Evolutionary conservation across 306 rosid genomes (phyloP).

Genomic region (Cicer chorassanicum): DNA sequence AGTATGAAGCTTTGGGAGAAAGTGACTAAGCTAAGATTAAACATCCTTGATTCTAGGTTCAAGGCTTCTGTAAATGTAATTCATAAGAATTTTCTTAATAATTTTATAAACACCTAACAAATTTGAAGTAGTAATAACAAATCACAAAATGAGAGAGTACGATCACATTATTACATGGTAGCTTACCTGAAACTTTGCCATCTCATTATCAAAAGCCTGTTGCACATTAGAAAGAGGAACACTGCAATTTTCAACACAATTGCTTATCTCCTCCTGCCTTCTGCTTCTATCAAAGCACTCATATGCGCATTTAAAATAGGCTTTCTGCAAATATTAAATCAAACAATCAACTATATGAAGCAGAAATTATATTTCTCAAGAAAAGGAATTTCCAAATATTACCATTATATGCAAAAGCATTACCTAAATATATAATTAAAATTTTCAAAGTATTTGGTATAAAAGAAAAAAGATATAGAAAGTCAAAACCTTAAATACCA

Average conservation of each 20-base stretch:
- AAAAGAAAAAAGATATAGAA: not conserved
- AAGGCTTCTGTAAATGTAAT: not conserved
- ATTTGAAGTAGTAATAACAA: not conserved
- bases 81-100: too few species aligned
- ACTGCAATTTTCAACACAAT: constrained; percentile 79
- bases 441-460: not conserved
- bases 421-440: not conserved
- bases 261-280: constrained; percentile 74
- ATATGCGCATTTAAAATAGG: constrained; percentile 87
- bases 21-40: too few species aligned
- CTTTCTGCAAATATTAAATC: constrained; percentile 66
- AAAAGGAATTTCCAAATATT: not conserved
- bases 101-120: not conserved
- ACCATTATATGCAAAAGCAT: constrained; percentile 25
- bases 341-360: constrained; percentile 33
- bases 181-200: constrained; percentile 89
- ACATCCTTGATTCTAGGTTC: not conserved
- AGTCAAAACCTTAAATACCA: constrained; percentile 15
- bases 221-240: constrained; percentile 78
- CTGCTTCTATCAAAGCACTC: constrained; percentile 89
- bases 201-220: constrained; percentile 82
- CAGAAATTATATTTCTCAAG: constrained; percentile 13
- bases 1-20: too few species aligned
- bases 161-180: constrained; percentile 13
- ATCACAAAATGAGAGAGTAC: not conserved